Percentiles rank a stretch among this genome's conserved stretches.
Evolutionary conservation across 257 asterid genomes (phyloP).

Genomic region (Petunia secreta): DNA sequence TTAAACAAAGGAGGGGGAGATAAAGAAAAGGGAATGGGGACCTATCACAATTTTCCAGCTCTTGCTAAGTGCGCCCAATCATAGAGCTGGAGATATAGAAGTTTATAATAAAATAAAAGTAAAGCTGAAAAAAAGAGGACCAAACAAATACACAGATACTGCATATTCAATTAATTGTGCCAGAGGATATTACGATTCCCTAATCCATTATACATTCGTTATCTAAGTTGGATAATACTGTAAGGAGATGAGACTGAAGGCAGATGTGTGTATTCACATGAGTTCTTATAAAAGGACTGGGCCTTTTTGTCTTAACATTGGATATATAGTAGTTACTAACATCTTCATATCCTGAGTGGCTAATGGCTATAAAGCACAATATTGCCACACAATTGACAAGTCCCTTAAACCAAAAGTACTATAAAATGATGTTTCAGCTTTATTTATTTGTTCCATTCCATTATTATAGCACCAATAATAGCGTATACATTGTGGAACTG

Average conservation of each 20-base stretch:
- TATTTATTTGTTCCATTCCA: background rate
- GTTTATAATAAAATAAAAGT: background rate
- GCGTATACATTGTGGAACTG: no score
- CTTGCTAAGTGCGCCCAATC: background rate
- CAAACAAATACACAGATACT: background rate
- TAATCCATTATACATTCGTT: background rate
- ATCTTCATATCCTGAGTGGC: background rate
- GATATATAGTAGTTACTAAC: background rate
- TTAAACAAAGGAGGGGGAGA: background rate
- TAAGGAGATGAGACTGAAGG: conserved; percentile 7
- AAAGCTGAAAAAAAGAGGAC: background rate
- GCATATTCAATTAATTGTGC: background rate
- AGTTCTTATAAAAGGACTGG: background rate
- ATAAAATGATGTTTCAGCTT: conserved; percentile 19
- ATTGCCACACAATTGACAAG: background rate
- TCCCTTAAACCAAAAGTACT: background rate
- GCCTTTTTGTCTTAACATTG: background rate
- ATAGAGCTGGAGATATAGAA: background rate
- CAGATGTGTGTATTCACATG: background rate
- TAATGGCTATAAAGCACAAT: background rate
- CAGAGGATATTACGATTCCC: background rate
- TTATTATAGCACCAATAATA: background rate
- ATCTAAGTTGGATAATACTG: conserved; percentile 24
- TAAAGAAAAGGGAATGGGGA: background rate
- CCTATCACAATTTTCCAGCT: background rate